Evolutionary conservation across 73 alveolate species (phyloP).

Genomic region (Tetrahymena malaccensis): DNA sequence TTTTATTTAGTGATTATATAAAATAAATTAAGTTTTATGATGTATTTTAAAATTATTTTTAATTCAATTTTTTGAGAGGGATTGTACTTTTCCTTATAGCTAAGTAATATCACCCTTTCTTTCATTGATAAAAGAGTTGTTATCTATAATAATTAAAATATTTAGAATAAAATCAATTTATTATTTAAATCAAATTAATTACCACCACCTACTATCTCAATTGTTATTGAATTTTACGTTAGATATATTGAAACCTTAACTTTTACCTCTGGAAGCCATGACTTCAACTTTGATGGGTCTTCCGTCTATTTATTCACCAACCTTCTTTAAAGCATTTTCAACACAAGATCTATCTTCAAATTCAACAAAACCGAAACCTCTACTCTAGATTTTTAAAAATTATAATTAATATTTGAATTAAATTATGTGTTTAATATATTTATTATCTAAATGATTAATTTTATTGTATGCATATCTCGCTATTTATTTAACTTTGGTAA

Average conservation of each 20-base stretch:
- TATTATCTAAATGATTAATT: too few species aligned
- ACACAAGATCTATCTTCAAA: constrained; percentile 20
- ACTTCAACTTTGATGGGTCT: constrained; percentile 43
- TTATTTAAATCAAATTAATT: too few species aligned
- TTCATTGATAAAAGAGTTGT: constrained; percentile 13
- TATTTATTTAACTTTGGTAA: too few species aligned
- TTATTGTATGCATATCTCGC: too few species aligned
- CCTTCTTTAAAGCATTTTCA: constrained; percentile 24
- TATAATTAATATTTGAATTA: background rate
- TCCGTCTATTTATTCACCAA: constrained; percentile 28
- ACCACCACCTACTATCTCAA: constrained; percentile 26
- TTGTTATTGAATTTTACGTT: constrained; percentile 25
- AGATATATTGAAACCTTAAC: constrained; percentile 10
- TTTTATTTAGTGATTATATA: background rate
- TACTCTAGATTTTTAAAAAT: constrained; percentile 7
- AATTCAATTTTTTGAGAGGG: constrained; percentile 23
- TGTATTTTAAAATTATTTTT: background rate
- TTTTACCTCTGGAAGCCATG: constrained; percentile 5
- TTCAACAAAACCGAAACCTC: constrained; percentile 45
- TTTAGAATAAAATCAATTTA: too few species aligned
- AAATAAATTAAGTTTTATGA: background rate
- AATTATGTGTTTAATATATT: background rate
- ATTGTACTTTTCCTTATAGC: constrained; percentile 8
- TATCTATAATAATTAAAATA: too few species aligned
- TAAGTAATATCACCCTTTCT: constrained; percentile 31